phyloP scores from a whole-genome alignment of 257 asterid species.

The Forsythia viridissima region DNA sequence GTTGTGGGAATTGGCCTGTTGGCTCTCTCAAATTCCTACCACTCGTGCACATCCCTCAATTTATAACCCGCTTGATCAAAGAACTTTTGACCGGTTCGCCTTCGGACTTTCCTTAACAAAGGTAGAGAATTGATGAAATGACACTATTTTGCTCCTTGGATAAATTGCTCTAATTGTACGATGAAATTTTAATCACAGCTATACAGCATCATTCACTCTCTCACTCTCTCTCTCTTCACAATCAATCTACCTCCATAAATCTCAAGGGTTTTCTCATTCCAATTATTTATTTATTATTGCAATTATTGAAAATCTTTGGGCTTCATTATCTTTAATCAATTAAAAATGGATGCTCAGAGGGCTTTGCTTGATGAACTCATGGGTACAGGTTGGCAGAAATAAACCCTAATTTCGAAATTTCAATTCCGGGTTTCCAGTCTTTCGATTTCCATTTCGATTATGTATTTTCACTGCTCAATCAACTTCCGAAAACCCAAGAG shows the following conservation, averaged over 20 bases:
- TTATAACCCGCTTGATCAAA: no score
- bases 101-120: no score
- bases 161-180: no score
- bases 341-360: slow-evolving; percentile 85
- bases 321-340: slow-evolving; percentile 14
- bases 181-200: no score
- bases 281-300: neutral
- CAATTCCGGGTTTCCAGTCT: neutral
- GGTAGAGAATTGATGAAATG: no score
- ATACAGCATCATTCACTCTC: neutral
- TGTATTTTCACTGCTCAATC: slow-evolving; percentile 13
- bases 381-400: slow-evolving; percentile 66
- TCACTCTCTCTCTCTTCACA: neutral
- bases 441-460: neutral
- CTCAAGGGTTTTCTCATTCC: neutral
- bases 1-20: no score
- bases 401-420: slow-evolving; percentile 26
- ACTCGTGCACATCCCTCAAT: no score
- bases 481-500: neutral
- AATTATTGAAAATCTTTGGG: slow-evolving; percentile 4
- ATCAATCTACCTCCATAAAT: neutral
- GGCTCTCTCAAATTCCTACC: no score
- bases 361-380: slow-evolving; percentile 93
- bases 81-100: no score
- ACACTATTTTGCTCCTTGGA: no score